Evolutionary conservation across 2,329 filamentous ascomycete species (phyloP), one percentile per base, ranked within the genome.

Genomic region (Clonostachys sp.): DNA sequence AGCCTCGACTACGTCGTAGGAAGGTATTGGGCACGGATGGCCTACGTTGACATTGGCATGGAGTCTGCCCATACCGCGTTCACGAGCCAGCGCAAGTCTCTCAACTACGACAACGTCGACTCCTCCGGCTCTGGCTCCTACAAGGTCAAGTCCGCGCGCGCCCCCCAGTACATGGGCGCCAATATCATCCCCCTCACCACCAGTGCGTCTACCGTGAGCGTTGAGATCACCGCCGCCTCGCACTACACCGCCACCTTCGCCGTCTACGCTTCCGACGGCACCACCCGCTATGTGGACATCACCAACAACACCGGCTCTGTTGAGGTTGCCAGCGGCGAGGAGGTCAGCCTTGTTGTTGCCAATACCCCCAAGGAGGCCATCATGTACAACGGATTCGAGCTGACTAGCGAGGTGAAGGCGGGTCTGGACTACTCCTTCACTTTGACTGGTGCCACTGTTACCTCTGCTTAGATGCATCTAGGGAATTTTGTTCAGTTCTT

Each of bases 1-100:
- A 57, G 55, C 34, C 49, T 61, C 18, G 67, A 70, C 18, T 64
- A 69, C 12, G 61, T 78, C 10, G 67, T 78, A 6, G 73, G 66
- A 4, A 60, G 64, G 14, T 78, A 78, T 60, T 77, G 74, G 74
- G 74, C 74, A 3, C 67, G 67, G 49, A 78, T 78, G 74, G 74
- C 74, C 5, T 75, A 71, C 50, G 71, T 71, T 12, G 74, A 78
- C 41, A 74, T 77, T 35, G 72, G 70, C 14, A 71, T 77, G 52
- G 48, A 61, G 1, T 63, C 63, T 8, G 71, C 70, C 1, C 63
- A 67, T n/a, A 54, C 63, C 2, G 49, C 62, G 38, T 76, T 72
- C 58, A 53, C 63, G 3, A 48, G 48, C 24, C 61, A 71, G 52
- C 61, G 64, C 12, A 50, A 51, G 3, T 51, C 51, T 14, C 53